phyloP scores from a whole-genome alignment of 1,284 basidiomycete genomes.

The Irpex rosettiformis region DNA sequence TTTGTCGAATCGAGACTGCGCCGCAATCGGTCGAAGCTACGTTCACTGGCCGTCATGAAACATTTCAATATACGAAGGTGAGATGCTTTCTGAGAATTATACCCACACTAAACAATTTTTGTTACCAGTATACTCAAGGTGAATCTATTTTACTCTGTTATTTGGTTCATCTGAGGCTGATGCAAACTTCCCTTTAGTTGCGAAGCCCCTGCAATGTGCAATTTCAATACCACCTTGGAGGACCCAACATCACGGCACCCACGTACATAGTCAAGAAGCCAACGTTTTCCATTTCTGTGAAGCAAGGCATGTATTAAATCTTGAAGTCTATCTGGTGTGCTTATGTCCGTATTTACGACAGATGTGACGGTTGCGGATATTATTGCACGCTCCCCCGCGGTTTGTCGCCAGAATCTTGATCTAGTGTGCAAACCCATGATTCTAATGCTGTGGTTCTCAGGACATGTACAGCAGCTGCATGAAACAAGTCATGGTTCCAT shows the following conservation, averaged over 20 bases:
- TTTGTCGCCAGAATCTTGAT: constrained; percentile 19
- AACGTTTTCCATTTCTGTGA: constrained; percentile 41
- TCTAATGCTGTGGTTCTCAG: constrained; percentile 27
- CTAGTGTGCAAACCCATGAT: neutral
- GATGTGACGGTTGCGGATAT: constrained; percentile 55
- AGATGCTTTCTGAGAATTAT: constrained; percentile 1
- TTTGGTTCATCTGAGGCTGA: no score
- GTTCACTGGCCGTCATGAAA: constrained; percentile 44
- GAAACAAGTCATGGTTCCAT: constrained; percentile 65
- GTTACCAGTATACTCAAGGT: constrained; percentile 32
- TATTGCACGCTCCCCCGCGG: constrained; percentile 56
- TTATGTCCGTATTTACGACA: constrained; percentile 19
- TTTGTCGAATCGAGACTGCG: constrained; percentile 54
- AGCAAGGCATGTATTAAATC: constrained; percentile 29
- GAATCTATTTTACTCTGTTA: no score
- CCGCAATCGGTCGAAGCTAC: constrained; percentile 57
- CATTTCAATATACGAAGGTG: constrained; percentile 49
- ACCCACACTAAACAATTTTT: neutral
- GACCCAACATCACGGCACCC: constrained; percentile 40
- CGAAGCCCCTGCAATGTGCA: constrained; percentile 46
- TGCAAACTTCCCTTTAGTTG: no score
- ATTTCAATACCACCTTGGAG: constrained; percentile 42
- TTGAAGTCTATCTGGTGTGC: neutral
- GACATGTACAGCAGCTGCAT: constrained; percentile 56
- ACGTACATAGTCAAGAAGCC: constrained; percentile 42